Conservation (phyloP, 768 basidiomycete genomes). For the Suillus brevipes region DNA sequence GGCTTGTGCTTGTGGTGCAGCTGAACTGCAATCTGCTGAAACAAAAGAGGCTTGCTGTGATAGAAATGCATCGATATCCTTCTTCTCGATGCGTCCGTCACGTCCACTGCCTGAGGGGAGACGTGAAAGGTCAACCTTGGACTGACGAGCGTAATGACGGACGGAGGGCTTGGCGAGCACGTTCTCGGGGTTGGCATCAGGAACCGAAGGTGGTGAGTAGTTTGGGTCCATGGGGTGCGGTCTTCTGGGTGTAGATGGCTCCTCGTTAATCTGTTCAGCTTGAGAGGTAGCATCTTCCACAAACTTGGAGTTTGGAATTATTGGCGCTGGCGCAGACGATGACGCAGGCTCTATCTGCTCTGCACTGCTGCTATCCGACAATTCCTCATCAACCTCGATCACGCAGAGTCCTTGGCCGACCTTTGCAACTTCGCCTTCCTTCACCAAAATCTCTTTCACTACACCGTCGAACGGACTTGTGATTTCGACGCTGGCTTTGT, state of each 20-base stretch:
- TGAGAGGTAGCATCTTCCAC: background rate
- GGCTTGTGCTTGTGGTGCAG: slow-evolving; percentile 2
- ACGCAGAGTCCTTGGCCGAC: slow-evolving; percentile 77
- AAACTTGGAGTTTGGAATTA: slow-evolving; percentile 14
- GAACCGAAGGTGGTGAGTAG: slow-evolving; percentile 23
- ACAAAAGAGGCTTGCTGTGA: slow-evolving; percentile 8
- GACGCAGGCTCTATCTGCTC: slow-evolving; percentile 14
- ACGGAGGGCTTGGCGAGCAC: slow-evolving; percentile 77
- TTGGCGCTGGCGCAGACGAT: background rate
- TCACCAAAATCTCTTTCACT: slow-evolving; percentile 68
- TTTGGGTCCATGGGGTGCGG: slow-evolving; percentile 70
- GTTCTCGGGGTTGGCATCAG: slow-evolving; percentile 26
- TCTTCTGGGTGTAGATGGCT: slow-evolving; percentile 20
- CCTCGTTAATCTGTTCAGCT: background rate
- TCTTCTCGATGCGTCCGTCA: slow-evolving; percentile 71
- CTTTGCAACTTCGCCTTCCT: slow-evolving; percentile 82
- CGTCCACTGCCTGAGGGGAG: slow-evolving; percentile 72
- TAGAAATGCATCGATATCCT: slow-evolving; percentile 69
- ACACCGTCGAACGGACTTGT: slow-evolving; percentile 83
- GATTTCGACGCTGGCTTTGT: slow-evolving; percentile 91
- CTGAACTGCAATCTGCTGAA: background rate
- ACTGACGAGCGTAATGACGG: slow-evolving; percentile 71
- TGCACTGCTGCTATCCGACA: slow-evolving; percentile 16
- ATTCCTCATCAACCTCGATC: slow-evolving; percentile 77
- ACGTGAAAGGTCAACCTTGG: slow-evolving; percentile 56